These are phyloP conservation scores for Pseudodiploospora longispora DNA, from an alignment of 2,329 filamentous ascomycete genomes.

Conservation along the genomic window DNA sequence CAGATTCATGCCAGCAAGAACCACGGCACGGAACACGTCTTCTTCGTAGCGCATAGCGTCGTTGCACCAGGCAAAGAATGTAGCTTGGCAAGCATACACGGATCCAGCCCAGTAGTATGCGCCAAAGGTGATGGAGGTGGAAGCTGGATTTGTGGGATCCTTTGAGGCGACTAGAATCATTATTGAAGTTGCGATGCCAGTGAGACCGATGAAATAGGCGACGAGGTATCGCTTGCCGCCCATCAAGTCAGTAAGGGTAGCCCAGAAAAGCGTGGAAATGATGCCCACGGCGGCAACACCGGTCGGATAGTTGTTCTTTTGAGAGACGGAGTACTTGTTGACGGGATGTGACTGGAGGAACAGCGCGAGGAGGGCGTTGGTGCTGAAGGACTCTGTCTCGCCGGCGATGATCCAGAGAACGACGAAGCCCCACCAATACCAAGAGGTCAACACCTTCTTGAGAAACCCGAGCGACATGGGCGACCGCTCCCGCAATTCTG, in stretches of 20 bases:
- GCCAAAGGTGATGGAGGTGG: conserved; percentile 49
- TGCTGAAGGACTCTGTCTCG: conserved; percentile 62
- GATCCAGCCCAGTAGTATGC: conserved; percentile 64
- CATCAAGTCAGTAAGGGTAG: conserved; percentile 57
- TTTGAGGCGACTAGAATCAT: conserved; percentile 51
- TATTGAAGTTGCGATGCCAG: conserved; percentile 51
- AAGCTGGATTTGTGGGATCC: conserved; percentile 26
- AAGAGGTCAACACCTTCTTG: conserved; percentile 48
- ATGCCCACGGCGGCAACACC: conserved; percentile 50
- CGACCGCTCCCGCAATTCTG: conserved; percentile 28
- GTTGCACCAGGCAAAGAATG: conserved; percentile 70
- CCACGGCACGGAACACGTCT: conserved; percentile 53
- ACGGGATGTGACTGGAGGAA: conserved; percentile 42
- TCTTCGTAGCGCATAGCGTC: conserved; percentile 59
- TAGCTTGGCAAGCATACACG: conserved; percentile 66
- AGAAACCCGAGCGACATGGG: conserved; percentile 42
- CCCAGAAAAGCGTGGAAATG: conserved; percentile 58
- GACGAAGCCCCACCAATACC: conserved; percentile 60
- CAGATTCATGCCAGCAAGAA: conserved; percentile 65
- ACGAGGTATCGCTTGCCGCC: conserved; percentile 57
- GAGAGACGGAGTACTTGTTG: conserved; percentile 33
- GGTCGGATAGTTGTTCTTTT: conserved; percentile 50
- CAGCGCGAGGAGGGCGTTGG: conserved; percentile 49
- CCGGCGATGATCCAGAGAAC: conserved; percentile 62
- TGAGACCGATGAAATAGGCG: conserved; percentile 59